Evolutionary conservation across 495 filamentous ascomycete genomes (phyloP).

Genomic region (Aspergillus campestris): DNA sequence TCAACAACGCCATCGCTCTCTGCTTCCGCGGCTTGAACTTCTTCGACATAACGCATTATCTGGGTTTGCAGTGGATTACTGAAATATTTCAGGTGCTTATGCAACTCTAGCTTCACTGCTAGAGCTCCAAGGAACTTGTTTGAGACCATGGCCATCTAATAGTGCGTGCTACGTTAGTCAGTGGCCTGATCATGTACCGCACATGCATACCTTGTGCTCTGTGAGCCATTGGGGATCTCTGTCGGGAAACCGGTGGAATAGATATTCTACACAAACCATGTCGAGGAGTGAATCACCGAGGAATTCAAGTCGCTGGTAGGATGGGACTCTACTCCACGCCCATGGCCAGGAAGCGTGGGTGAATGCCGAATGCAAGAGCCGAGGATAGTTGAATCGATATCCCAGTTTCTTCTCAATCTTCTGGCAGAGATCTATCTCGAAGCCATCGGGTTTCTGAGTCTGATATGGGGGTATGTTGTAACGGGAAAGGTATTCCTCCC

Average conservation of each 20-base stretch:
- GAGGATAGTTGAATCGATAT: slow-evolving; percentile 75
- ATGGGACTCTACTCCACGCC: slow-evolving; percentile 67
- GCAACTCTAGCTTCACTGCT: slow-evolving; percentile 66
- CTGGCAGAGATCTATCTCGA: slow-evolving; percentile 54
- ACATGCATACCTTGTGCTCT: slow-evolving; percentile 67
- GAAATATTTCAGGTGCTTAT: slow-evolving; percentile 62
- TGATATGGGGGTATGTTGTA: slow-evolving; percentile 74
- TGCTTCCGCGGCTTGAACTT: slow-evolving; percentile 48
- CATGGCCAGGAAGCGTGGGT: slow-evolving; percentile 75
- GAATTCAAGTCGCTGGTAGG: slow-evolving; percentile 90
- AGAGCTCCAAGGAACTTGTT: slow-evolving; percentile 89
- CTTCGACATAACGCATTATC: slow-evolving; percentile 60
- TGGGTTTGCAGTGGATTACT: slow-evolving; percentile 49
- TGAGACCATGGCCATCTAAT: slow-evolving; percentile 90
- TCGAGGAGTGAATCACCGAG: slow-evolving; percentile 86
- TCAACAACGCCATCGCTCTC: slow-evolving; percentile 52
- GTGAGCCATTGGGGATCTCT: slow-evolving; percentile 95
- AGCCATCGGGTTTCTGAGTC: slow-evolving; percentile 34
- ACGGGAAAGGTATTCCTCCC: slow-evolving; percentile 59
- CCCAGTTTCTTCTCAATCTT: slow-evolving; percentile 58
- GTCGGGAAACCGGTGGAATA: slow-evolving; percentile 67
- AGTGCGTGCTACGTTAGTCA: no score
- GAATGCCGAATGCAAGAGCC: slow-evolving; percentile 75
- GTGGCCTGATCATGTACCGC: background rate
- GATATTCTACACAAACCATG: slow-evolving; percentile 72